These are phyloP conservation scores for Zygosaccharomyces gambellarensis DNA, from an alignment of 805 yeast genomes.

Conservation along the genomic window DNA sequence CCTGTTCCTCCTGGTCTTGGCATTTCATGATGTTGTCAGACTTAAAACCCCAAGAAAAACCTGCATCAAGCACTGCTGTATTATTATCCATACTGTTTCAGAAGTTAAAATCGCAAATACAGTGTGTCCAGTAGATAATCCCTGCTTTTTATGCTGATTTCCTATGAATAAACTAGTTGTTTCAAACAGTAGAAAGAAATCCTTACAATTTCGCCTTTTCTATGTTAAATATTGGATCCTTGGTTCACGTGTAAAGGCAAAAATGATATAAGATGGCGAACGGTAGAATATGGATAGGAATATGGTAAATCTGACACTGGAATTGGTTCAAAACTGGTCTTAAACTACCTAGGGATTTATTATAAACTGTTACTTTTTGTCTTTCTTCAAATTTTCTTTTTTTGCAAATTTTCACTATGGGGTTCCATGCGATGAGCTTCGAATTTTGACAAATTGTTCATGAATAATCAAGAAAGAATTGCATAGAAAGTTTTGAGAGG, in stretches of 20 bases:
- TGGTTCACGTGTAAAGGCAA: neutral
- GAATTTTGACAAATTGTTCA: slow-evolving; percentile 3
- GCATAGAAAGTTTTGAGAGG: neutral
- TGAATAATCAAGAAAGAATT: neutral
- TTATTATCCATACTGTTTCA: neutral
- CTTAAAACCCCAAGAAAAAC: slow-evolving; percentile 17
- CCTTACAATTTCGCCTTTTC: slow-evolving; percentile 3
- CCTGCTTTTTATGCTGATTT: neutral
- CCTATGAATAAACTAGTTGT: neutral
- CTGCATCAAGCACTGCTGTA: slow-evolving; percentile 10
- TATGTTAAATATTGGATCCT: neutral
- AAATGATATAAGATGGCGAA: neutral
- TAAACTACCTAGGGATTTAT: neutral
- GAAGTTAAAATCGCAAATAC: too few relatives aligned
- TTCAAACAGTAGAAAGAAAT: slow-evolving; percentile 4
- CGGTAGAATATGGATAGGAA: neutral
- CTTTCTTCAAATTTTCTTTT: neutral
- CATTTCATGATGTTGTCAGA: slow-evolving; percentile 7
- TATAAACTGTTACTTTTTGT: neutral
- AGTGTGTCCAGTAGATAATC: neutral
- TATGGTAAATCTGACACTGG: neutral
- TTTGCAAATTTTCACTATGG: slow-evolving; percentile 3
- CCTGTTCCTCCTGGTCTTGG: slow-evolving; percentile 2
- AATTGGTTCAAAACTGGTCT: neutral
- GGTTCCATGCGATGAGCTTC: slow-evolving; percentile 4